Conservation (phyloP, 352 stramenopile species). For the Pythium scleroteichum region DNA sequence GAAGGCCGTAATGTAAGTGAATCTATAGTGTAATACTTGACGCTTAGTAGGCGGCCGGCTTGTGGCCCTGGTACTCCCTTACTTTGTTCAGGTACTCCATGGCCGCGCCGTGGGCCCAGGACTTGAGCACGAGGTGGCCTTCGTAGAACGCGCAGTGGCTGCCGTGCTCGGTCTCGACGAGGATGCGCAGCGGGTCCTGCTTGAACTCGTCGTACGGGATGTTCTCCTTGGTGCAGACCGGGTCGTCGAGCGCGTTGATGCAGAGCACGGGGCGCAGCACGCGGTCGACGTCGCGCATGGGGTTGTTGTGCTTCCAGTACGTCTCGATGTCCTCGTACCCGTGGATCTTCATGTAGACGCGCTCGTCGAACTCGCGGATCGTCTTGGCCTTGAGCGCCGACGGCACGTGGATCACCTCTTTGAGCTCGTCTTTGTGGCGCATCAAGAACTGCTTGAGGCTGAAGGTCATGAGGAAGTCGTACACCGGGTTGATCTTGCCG, state of each 20-base stretch:
- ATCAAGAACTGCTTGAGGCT: conserved; percentile 69
- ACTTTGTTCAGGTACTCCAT: conserved; percentile 64
- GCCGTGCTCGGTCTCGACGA: conserved; percentile 54
- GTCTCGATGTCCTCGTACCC: conserved; percentile 60
- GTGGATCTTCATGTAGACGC: conserved; percentile 83
- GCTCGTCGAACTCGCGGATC: conserved; percentile 72
- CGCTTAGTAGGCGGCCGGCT: neutral
- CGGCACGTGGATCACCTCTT: conserved; percentile 47
- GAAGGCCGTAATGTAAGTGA: too few species aligned
- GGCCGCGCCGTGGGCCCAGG: conserved; percentile 57
- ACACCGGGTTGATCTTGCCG: conserved; percentile 64
- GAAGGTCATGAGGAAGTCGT: conserved; percentile 80
- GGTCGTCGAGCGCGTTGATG: conserved; percentile 79
- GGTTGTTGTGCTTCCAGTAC: conserved; percentile 79
- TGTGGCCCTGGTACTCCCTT: conserved; percentile 34
- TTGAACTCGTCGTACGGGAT: conserved; percentile 66
- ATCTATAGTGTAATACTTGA: neutral
- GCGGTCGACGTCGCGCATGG: conserved; percentile 60
- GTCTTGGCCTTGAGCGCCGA: conserved; percentile 47
- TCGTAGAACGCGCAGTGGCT: conserved; percentile 83
- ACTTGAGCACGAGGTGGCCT: conserved; percentile 55
- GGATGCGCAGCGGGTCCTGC: conserved; percentile 50
- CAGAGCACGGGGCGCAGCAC: conserved; percentile 63
- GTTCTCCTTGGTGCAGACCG: conserved; percentile 72
- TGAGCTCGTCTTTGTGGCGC: conserved; percentile 46